Evolutionary conservation across 192 early-diverging fungal genomes (phyloP), one percentile per base, ranked within the genome.

Genomic region (Phlyctochytrium arcticum): DNA sequence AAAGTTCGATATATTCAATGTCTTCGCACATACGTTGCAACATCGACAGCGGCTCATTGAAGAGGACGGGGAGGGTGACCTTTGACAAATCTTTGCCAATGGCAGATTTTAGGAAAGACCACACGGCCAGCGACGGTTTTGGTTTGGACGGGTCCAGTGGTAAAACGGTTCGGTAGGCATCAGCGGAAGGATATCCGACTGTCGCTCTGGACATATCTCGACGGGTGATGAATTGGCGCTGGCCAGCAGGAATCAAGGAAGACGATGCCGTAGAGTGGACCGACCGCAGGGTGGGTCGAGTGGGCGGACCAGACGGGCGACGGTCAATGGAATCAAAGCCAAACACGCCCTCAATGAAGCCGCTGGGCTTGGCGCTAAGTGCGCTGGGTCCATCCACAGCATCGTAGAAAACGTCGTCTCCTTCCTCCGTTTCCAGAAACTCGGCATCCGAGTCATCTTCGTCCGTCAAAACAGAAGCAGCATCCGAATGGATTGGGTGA

Each of bases 1-100:
- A 76, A 35, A 95, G 51, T 39, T 92, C 89, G 68, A 85, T 82
- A 68, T 90, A 95, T 71, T 95, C 91, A 61, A 92, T 86, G 58
- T 77, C 75, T 60, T 78, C 92, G 23, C 87, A 85, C 79, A 93
- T 89, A 47, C 90, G 78, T 72, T 95, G 92, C 74, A 94, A 62
- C 79, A 92, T 88, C 21, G 85, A 87, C 1, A 90, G 84, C 0
- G 92, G 92, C 68, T 94, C 92, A 70, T 92, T 92, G 78, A 94
- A 92, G 62, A 90, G 87, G 8, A 93, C 92, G 0, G 92, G 92
- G 31, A 95, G 78, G 0, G 90, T 90, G 36, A 95, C 86, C 60
- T 89, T 88, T 31, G 81, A 81, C 63, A 95, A 71, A 56, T 95
- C 77, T 88, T 78, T 93, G 53, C 92, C 92, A 27, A 95, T 90